phyloP scores from a whole-genome alignment of 176 grass and related monocot species.

The Bromus sterilis region DNA sequence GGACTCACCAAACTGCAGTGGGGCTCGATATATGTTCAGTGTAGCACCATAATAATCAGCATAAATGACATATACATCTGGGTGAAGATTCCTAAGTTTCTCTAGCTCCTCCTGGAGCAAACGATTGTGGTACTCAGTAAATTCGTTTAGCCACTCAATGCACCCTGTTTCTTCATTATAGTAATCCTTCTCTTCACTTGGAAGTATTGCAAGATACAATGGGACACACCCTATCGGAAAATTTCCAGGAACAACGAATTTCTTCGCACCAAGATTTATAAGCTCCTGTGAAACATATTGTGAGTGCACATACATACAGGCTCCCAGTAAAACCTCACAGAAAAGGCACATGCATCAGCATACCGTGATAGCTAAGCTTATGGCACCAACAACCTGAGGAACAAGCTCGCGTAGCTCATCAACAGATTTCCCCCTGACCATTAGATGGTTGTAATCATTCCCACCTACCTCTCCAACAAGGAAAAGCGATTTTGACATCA shows the following conservation, averaged over 20 bases:
- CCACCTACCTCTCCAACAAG: slow-evolving; percentile 82
- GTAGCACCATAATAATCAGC: slow-evolving; percentile 84
- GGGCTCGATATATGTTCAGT: slow-evolving; percentile 56
- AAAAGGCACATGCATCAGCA: background rate
- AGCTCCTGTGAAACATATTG: slow-evolving; percentile 49
- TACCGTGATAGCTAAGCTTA: slow-evolving; percentile 52
- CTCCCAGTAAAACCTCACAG: background rate
- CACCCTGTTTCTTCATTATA: slow-evolving; percentile 74
- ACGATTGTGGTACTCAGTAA: slow-evolving; percentile 53
- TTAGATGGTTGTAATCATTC: slow-evolving; percentile 93
- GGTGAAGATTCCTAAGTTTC: slow-evolving; percentile 46
- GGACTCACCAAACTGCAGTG: slow-evolving; percentile 74
- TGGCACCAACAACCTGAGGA: slow-evolving; percentile 57
- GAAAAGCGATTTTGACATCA: slow-evolving; percentile 72
- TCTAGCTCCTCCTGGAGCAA: slow-evolving; percentile 57
- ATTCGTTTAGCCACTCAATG: slow-evolving; percentile 81
- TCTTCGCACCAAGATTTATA: slow-evolving; percentile 79
- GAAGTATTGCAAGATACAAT: slow-evolving; percentile 61
- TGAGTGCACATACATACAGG: background rate
- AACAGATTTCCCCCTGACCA: slow-evolving; percentile 50
- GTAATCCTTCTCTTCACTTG: slow-evolving; percentile 53
- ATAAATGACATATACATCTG: slow-evolving; percentile 66
- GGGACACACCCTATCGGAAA: slow-evolving; percentile 85
- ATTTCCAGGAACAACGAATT: slow-evolving; percentile 77
- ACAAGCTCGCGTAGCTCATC: slow-evolving; percentile 59